Base-by-base conservation (phyloP, 2,329 filamentous ascomycete species). In the Teratosphaeria gauchensis region DNA sequence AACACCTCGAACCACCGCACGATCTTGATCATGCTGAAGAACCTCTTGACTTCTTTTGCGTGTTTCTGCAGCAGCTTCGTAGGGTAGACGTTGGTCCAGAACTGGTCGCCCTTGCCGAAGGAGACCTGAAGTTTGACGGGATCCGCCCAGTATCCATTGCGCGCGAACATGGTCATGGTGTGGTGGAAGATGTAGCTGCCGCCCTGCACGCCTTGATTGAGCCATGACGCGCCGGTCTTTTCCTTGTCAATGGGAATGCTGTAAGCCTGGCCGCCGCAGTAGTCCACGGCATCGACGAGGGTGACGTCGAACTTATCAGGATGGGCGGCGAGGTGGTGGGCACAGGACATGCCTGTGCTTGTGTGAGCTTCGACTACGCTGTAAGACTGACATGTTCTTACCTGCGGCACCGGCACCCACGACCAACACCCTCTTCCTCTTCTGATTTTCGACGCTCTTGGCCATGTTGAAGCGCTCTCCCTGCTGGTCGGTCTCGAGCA, bases 71-170 rank as follows among this genome's bases (percentile, higher is more conserved):
- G 74, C 21, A 86, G 75, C 61, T 79, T 77, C 31, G 80, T 85
- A 0, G 82, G 83, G 65, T 83, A 87, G 56, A 84, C 82, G 59
- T 87, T 87, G 4, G 81, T 84, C 84, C 84, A 87, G 73, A 87
- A 87, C 7, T 76, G 75, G 42, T 83, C 78, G 21, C 78, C 82
- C 66, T 85, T 86, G 65, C 83, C 83, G 62, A 87, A 87, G 0
- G 83, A 81, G 3, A 87, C 78, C 66, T 86, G 83, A 5, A 86
- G 75, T 62, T 82, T 77, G 48, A 86, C 81, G 1, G 79, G 79
- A 66, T 84, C 77, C 2, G 83, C 77, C 56, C 80, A 76, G 64
- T 80, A 77, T 12, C 79, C 80, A 62, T 85, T 80, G 55, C 79
- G 75, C 4, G 78, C 75, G 65, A 86, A 86, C 78, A 85, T 85